Evolutionary conservation across 2,329 filamentous ascomycete genomes (phyloP).

Genomic region (Botrytis porri): DNA sequence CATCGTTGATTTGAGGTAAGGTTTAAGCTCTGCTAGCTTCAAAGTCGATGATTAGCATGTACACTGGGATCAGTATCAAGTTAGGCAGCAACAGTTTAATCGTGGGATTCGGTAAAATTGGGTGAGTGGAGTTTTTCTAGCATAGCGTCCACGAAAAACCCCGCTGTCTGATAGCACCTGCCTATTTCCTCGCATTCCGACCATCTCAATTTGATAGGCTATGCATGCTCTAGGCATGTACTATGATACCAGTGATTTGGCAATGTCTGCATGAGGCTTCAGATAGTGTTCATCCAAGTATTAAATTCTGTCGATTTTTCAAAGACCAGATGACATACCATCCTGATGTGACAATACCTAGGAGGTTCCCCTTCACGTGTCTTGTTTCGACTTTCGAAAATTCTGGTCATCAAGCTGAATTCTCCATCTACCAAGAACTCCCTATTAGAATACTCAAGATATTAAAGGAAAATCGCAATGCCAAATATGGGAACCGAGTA

Average conservation of each 20-base stretch:
- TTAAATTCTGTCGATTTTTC: neutral
- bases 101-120: neutral
- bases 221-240: neutral
- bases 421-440: neutral
- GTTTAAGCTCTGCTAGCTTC: neutral
- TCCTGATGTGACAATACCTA: neutral
- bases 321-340: neutral
- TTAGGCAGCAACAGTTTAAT: neutral
- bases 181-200: neutral
- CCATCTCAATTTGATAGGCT: neutral
- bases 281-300: neutral
- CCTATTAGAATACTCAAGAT: neutral
- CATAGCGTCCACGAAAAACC: neutral
- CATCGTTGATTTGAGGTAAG: neutral
- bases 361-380: neutral
- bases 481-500: neutral
- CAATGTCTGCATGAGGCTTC: neutral
- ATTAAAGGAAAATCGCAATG: neutral
- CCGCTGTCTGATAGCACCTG: neutral
- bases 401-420: neutral
- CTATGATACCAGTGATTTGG: neutral
- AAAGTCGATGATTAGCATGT: neutral
- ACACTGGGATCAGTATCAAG: neutral
- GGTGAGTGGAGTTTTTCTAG: neutral
- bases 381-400: neutral